Evolutionary conservation across 345 rosid species (phyloP), one percentile per base, ranked within the genome.

Genomic region (Melastoma malabathricum): DNA sequence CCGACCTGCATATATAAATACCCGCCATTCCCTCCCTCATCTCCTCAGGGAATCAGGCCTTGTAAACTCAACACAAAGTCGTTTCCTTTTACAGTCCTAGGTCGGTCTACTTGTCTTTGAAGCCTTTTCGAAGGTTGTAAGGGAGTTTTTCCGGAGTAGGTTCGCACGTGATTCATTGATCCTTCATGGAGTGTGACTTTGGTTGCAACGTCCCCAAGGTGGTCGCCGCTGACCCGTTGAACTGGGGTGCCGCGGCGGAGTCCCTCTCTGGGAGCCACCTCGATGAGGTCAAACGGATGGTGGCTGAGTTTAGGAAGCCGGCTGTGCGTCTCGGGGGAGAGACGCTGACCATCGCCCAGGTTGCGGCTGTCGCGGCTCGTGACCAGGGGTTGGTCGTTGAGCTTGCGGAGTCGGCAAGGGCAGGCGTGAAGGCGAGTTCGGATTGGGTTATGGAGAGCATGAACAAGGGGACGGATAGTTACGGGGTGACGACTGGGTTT

Each of bases 361-460:
- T 85, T 19, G 79, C 83, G 0, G 86, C 89, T 0, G 64, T 80
- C 6, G 86, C 97, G 0, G 47, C 59, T 43, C 45, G 56, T 19
- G 29, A 41, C 16, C 55, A 48, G 0, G 75, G 63, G 5, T 76
- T 73, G 15, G 60, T 46, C 66, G 82, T 81, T 16, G 80, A 75
- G 69, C 61, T 84, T 2, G 64, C 79, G 17, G 89, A 84, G 69
- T 59, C 63, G 3, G 73, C 94, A 0, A 63, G 86, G 41, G 68
- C 69, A 10, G 79, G 77, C 2, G 89, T 84, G 5, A 61, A 84
- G 51, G 89, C 89, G 5, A 84, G 94, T 50, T 75, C 82, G 48
- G 89, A 77, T 13, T 84, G 94, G 94, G 81, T 84, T 6, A 70
- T 82, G 84, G 89, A 84, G 49, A 78, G 86, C 59, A 77, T 82